Percentiles rank a stretch among this genome's conserved stretches.
Conservation (phyloP, 345 rosid genomes). For the Lepidium didymum region DNA sequence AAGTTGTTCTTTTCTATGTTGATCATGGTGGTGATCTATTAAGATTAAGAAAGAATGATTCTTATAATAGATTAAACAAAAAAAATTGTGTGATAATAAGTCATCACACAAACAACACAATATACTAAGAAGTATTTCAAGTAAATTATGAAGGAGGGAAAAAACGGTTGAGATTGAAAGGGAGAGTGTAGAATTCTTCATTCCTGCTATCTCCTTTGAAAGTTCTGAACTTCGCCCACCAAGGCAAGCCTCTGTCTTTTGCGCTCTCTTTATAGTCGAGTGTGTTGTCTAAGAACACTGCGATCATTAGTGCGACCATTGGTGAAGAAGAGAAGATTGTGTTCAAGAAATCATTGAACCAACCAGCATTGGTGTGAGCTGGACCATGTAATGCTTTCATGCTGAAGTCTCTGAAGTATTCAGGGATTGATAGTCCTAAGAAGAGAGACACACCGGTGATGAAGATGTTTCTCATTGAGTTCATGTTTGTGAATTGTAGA, state of each 20-base stretch:
- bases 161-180: conserved; percentile 90
- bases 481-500: conserved; percentile 97
- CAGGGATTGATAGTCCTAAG: conserved; percentile 82
- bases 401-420: conserved; percentile 79
- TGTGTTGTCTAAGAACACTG: conserved; percentile 87
- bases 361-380: conserved; percentile 77
- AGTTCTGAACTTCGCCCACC: conserved; percentile 91
- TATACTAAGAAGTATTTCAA: background rate
- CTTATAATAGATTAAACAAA: background rate
- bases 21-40: too few species aligned
- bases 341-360: conserved; percentile 98
- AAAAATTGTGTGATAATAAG: conserved; percentile 18
- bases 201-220: conserved; percentile 85
- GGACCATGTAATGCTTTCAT: conserved; percentile 85
- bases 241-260: conserved; percentile 86
- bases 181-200: conserved; percentile 93
- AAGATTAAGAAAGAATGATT: too few species aligned
- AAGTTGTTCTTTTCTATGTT: too few species aligned
- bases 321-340: conserved; percentile 90
- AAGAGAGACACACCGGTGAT: conserved; percentile 75
- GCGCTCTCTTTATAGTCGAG: conserved; percentile 84
- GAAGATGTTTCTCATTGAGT: conserved; percentile 95
- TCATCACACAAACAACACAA: conserved; percentile 11
- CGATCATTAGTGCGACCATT: conserved; percentile 68
- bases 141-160: conserved; percentile 71